Conservation (phyloP, 495 filamentous ascomycete species). For the Xanthoparmelia taractica region DNA sequence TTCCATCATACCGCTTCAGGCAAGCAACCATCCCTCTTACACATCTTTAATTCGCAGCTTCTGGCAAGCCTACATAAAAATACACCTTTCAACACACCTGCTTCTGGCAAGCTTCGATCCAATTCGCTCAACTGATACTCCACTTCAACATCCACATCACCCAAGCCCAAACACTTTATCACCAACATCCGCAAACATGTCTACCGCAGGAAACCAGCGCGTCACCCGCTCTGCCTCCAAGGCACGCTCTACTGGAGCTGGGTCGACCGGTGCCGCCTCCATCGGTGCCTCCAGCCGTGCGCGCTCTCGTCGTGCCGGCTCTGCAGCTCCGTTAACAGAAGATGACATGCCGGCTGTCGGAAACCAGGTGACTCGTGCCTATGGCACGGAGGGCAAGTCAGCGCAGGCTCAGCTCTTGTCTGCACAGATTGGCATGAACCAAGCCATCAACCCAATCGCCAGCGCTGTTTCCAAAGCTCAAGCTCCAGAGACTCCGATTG, state of each 20-base stretch:
- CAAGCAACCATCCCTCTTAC: conserved; percentile 11
- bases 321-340: conserved; percentile 1
- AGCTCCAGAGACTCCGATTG: not conserved
- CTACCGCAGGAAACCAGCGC: not conserved
- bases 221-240: conserved; percentile 12
- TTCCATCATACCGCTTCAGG: conserved; percentile 14
- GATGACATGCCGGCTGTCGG: not conserved
- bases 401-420: not conserved
- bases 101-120: conserved; percentile 8
- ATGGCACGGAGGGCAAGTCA: conserved; percentile 3
- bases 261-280: not conserved
- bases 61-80: conserved; percentile 9
- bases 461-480: conserved; percentile 8
- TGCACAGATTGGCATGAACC: conserved; percentile 3
- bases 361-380: conserved; percentile 8
- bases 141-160: not conserved
- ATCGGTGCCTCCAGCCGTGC: conserved; percentile 1
- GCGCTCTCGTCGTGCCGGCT: conserved; percentile 1
- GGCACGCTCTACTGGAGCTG: conserved; percentile 4
- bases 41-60: conserved; percentile 10
- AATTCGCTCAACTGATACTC: not conserved
- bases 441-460: conserved; percentile 1
- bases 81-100: not conserved
- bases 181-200: conserved; percentile 2
- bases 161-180: not conserved